These are phyloP conservation scores for Parafenestella ontariensis DNA, from an alignment of 2,329 filamentous ascomycete species.

Conservation along the genomic window DNA sequence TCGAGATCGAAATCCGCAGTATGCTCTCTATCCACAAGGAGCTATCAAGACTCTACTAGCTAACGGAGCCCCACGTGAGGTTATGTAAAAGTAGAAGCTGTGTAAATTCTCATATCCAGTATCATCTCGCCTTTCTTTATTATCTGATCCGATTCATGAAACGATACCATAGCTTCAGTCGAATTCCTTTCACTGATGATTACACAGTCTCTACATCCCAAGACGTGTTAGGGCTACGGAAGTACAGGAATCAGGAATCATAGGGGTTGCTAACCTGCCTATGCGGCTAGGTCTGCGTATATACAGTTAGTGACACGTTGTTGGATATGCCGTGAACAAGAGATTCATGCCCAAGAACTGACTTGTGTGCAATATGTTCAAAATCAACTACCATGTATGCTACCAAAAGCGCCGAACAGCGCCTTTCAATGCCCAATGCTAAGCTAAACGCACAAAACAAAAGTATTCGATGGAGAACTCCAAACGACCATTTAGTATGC, in stretches of 20 bases:
- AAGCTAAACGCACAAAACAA: neutral
- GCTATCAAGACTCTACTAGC: conserved; percentile 2
- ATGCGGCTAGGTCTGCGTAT: conserved; percentile 72
- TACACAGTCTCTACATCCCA: too few species aligned
- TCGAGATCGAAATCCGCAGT: conserved; percentile 15
- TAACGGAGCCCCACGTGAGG: conserved; percentile 5
- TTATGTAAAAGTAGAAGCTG: conserved; percentile 12
- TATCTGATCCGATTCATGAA: conserved; percentile 2
- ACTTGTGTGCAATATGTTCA: neutral
- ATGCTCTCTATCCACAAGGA: conserved; percentile 5
- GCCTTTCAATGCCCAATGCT: neutral
- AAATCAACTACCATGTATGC: neutral
- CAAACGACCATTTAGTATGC: neutral
- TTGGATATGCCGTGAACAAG: conserved; percentile 76
- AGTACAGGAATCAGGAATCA: conserved; percentile 23
- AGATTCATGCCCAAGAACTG: conserved; percentile 74
- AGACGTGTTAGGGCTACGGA: conserved; percentile 17
- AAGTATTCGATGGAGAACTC: neutral
- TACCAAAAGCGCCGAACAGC: neutral
- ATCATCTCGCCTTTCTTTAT: conserved; percentile 4
- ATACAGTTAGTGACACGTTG: conserved; percentile 73
- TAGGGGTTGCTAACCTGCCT: conserved; percentile 58
- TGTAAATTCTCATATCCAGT: neutral
- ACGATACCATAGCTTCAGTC: conserved; percentile 28
- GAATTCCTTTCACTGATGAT: conserved; percentile 17